Percentiles rank a stretch among this genome's conserved stretches.
These are phyloP conservation scores for Boletus rubescentipes DNA, from an alignment of 768 basidiomycete genomes.

Conservation along the genomic window DNA sequence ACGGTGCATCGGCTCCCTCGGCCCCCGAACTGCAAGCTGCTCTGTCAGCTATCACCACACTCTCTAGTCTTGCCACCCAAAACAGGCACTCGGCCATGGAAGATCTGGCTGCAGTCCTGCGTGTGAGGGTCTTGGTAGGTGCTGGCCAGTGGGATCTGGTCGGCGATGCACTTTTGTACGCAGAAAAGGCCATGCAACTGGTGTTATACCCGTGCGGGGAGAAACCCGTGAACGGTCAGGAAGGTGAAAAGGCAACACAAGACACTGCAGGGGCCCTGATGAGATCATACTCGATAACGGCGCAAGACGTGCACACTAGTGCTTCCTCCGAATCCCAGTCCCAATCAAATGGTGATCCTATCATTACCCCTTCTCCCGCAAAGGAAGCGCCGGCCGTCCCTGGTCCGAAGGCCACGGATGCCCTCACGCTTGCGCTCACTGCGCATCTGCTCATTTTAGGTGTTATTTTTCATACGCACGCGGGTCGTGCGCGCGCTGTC, in stretches of 20 bases:
- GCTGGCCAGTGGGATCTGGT: slow-evolving; percentile 56
- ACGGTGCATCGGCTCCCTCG: background rate
- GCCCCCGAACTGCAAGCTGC: slow-evolving; percentile 30
- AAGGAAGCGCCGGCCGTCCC: slow-evolving; percentile 5
- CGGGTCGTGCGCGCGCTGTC: slow-evolving; percentile 47
- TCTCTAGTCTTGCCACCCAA: slow-evolving; percentile 32
- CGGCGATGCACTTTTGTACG: slow-evolving; percentile 42
- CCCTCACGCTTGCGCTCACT: slow-evolving; percentile 40
- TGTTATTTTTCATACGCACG: slow-evolving; percentile 61
- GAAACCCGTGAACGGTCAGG: background rate
- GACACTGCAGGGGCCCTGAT: slow-evolving; percentile 13
- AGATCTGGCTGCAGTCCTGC: slow-evolving; percentile 54
- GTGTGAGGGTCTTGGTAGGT: slow-evolving; percentile 54
- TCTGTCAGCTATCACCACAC: slow-evolving; percentile 32
- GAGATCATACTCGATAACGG: slow-evolving; percentile 32
- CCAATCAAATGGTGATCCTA: slow-evolving; percentile 8
- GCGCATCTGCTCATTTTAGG: slow-evolving; percentile 64
- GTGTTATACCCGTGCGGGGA: slow-evolving; percentile 21
- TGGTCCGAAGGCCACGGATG: slow-evolving; percentile 25
- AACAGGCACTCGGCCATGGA: slow-evolving; percentile 43
- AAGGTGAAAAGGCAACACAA: slow-evolving; percentile 11
- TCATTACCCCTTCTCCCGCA: background rate
- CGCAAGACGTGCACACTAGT: slow-evolving; percentile 27
- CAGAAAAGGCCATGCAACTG: slow-evolving; percentile 53
- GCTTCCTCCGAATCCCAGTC: slow-evolving; percentile 24